phyloP scores from a whole-genome alignment of 148 eudicot genomes.

The Heliosperma pusillum region DNA sequence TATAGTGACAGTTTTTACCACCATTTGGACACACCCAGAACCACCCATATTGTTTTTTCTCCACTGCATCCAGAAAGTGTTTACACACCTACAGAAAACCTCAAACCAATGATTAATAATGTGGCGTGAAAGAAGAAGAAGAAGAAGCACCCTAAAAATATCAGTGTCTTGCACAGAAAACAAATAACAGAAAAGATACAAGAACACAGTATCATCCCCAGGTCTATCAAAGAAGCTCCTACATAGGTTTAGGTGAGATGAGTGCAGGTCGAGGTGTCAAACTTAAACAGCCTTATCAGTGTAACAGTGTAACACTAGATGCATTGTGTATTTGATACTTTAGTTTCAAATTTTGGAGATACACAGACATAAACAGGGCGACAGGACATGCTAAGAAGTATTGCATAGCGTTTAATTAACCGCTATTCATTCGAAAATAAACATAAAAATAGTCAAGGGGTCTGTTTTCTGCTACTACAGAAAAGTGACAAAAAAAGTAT shows the following conservation, averaged over 20 bases:
- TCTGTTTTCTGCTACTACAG: too few relatives aligned
- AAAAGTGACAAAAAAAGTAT: too few relatives aligned
- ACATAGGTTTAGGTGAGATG: background rate
- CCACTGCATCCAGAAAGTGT: slow-evolving; percentile 91
- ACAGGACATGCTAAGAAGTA: too few relatives aligned
- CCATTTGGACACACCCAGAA: slow-evolving; percentile 98
- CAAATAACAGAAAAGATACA: background rate
- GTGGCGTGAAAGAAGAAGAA: background rate
- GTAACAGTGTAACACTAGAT: too few relatives aligned
- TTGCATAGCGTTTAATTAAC: too few relatives aligned
- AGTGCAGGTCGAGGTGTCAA: too few relatives aligned
- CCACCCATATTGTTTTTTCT: slow-evolving; percentile 97
- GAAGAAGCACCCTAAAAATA: background rate
- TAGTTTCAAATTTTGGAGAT: too few relatives aligned
- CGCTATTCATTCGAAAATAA: too few relatives aligned
- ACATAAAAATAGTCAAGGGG: too few relatives aligned
- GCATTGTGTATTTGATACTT: too few relatives aligned
- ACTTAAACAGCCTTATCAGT: too few relatives aligned
- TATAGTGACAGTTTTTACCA: slow-evolving; percentile 79
- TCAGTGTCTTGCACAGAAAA: background rate
- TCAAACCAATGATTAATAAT: background rate
- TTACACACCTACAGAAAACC: slow-evolving; percentile 64
- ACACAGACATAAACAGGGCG: too few relatives aligned
- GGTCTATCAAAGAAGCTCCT: background rate
- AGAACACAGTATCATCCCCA: background rate